phyloP scores from a whole-genome alignment of 805 yeast genomes.

The Yamadazyma scolyti region DNA sequence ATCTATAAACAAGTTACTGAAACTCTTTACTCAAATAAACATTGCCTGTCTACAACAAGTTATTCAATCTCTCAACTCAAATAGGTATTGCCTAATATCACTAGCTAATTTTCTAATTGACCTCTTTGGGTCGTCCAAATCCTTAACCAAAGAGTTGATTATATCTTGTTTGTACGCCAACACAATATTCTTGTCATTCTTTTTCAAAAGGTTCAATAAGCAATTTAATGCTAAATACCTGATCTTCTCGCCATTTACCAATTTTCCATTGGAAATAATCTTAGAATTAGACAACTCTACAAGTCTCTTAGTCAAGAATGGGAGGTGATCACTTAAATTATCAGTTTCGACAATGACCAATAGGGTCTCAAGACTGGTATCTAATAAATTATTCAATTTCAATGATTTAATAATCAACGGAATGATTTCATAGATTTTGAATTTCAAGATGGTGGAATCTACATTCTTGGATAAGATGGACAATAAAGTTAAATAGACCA shows the following conservation, averaged over 20 bases:
- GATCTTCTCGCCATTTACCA: slow-evolving; percentile 44
- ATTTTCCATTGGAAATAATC: slow-evolving; percentile 10
- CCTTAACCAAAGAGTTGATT: slow-evolving; percentile 43
- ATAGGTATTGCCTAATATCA: slow-evolving; percentile 75
- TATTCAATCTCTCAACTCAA: slow-evolving; percentile 36
- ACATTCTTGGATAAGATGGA: slow-evolving; percentile 65
- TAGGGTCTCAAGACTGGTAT: slow-evolving; percentile 61
- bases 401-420: slow-evolving; percentile 73
- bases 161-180: slow-evolving; percentile 51
- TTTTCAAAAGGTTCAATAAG: slow-evolving; percentile 40
- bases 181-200: slow-evolving; percentile 36
- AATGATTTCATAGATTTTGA: slow-evolving; percentile 59
- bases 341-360: slow-evolving; percentile 52
- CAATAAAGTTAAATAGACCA: slow-evolving; percentile 60
- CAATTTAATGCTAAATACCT: slow-evolving; percentile 57
- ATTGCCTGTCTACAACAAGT: background rate
- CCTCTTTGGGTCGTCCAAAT: slow-evolving; percentile 73
- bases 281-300: slow-evolving; percentile 28
- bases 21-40: no score
- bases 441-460: slow-evolving; percentile 61
- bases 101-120: slow-evolving; percentile 71
- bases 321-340: slow-evolving; percentile 50
- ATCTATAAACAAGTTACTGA: background rate
- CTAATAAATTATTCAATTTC: slow-evolving; percentile 46
- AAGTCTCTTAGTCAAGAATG: slow-evolving; percentile 54